Evolutionary conservation across 1,284 basidiomycete genomes (phyloP).

Genomic region (Puccinia triticina): DNA sequence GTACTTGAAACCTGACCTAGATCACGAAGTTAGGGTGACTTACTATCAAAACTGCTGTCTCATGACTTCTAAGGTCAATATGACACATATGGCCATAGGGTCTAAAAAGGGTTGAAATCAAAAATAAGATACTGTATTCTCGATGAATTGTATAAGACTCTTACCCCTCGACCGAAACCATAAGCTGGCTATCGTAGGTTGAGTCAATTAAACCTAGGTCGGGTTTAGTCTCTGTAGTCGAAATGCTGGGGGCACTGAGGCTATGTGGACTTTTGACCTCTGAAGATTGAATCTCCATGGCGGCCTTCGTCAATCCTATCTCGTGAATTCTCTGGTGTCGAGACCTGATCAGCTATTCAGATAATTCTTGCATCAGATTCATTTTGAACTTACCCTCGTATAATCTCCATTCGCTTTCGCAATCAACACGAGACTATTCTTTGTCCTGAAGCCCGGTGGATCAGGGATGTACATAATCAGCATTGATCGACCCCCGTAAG

Average conservation of each 20-base stretch:
- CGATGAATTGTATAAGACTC: background rate
- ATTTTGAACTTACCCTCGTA: conserved; percentile 26
- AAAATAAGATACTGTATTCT: background rate
- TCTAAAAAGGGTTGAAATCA: conserved; percentile 15
- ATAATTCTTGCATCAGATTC: background rate
- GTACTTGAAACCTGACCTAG: background rate
- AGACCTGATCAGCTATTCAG: background rate
- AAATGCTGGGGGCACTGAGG: background rate
- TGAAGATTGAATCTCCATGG: conserved; percentile 9
- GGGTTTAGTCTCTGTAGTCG: background rate
- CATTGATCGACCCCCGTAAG: background rate
- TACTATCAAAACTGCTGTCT: conserved; percentile 44
- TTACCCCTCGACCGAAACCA: conserved; percentile 46
- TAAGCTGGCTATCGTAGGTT: conserved; percentile 28
- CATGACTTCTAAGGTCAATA: conserved; percentile 23
- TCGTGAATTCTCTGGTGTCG: conserved; percentile 33
- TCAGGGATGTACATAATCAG: background rate
- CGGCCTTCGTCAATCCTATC: conserved; percentile 48
- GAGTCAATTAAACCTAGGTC: conserved; percentile 3
- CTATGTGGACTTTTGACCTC: background rate
- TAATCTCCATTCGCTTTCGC: conserved; percentile 47
- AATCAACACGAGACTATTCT: conserved; percentile 38
- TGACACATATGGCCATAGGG: conserved; percentile 41
- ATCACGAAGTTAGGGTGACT: background rate
- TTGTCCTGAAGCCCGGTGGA: background rate